These are phyloP conservation scores for Colletotrichum lini DNA, from an alignment of 2,329 filamentous ascomycete species.

Conservation along the genomic window DNA sequence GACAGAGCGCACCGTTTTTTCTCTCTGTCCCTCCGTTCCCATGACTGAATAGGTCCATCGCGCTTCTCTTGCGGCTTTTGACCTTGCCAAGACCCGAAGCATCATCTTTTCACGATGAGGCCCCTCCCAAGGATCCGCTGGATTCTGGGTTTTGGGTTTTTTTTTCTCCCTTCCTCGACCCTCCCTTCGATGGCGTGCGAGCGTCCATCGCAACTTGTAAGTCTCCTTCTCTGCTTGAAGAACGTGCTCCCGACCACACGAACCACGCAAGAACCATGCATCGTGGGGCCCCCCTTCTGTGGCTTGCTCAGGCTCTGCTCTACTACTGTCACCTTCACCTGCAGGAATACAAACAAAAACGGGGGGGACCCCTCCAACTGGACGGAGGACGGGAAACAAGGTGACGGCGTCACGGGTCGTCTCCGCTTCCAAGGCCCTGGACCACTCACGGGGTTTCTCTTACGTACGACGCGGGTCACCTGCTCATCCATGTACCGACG, in stretches of 20 bases:
- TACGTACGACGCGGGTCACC: conserved; percentile 32
- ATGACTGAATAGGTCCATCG: background rate
- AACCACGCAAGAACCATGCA: background rate
- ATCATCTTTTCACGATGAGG: conserved; percentile 3
- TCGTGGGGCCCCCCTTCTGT: background rate
- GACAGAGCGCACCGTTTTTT: conserved; percentile 13
- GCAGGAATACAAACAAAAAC: conserved; percentile 9
- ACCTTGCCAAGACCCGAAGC: conserved; percentile 4
- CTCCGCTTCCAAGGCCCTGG: conserved; percentile 35
- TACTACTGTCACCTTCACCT: background rate
- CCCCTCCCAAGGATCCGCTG: background rate
- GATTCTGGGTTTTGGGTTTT: too few species aligned
- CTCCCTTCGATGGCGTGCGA: conserved; percentile 7
- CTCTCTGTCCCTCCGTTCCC: background rate
- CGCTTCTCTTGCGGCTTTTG: background rate
- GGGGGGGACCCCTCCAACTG: background rate
- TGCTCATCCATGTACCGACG: conserved; percentile 22
- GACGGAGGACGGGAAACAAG: conserved; percentile 28
- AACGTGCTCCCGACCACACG: background rate
- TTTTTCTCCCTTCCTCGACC: background rate
- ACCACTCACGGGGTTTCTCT: conserved; percentile 35
- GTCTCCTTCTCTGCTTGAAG: background rate
- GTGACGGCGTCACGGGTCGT: conserved; percentile 9
- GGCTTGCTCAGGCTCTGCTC: background rate
- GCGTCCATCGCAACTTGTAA: background rate